Evolutionary conservation across 192 early-diverging fungal species (phyloP).

Genomic region (Linnemannia schmuckeri): DNA sequence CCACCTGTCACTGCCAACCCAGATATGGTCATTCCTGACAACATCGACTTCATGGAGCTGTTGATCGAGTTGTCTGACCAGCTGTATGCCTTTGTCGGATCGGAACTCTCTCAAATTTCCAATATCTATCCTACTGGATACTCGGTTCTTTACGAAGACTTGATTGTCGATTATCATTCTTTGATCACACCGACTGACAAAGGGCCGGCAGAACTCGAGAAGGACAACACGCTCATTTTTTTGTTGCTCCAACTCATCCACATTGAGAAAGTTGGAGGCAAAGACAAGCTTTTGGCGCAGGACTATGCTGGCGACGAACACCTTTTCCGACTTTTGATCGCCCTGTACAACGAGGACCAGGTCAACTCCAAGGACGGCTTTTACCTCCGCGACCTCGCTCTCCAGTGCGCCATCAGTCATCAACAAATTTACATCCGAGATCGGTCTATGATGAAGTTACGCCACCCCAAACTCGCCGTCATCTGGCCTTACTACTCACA

Average conservation of each 20-base stretch:
- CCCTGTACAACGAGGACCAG: constrained; percentile 82
- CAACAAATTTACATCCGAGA: constrained; percentile 75
- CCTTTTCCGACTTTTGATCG: constrained; percentile 76
- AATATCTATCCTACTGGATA: constrained; percentile 49
- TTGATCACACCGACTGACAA: constrained; percentile 27
- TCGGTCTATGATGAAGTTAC: constrained; percentile 75
- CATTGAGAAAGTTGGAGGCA: constrained; percentile 71
- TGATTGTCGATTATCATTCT: constrained; percentile 38
- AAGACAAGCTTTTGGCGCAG: constrained; percentile 66
- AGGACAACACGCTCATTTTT: constrained; percentile 83
- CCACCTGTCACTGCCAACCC: constrained; percentile 18
- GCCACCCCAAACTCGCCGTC: constrained; percentile 75
- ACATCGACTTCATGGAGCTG: constrained; percentile 79
- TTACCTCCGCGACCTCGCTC: constrained; percentile 78
- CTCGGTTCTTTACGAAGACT: constrained; percentile 43
- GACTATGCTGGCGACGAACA: constrained; percentile 80
- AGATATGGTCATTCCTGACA: constrained; percentile 74
- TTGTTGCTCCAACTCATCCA: constrained; percentile 78
- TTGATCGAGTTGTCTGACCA: constrained; percentile 84
- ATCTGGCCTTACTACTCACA: constrained; percentile 71
- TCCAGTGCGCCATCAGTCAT: constrained; percentile 79
- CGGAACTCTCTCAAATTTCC: constrained; percentile 58
- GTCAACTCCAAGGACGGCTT: constrained; percentile 79
- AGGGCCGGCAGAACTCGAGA: constrained; percentile 55
- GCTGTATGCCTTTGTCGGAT: constrained; percentile 76